Evolutionary conservation across 2,329 filamentous ascomycete genomes (phyloP), one percentile per base, ranked within the genome.

Genomic region (Bisporella sp.): DNA sequence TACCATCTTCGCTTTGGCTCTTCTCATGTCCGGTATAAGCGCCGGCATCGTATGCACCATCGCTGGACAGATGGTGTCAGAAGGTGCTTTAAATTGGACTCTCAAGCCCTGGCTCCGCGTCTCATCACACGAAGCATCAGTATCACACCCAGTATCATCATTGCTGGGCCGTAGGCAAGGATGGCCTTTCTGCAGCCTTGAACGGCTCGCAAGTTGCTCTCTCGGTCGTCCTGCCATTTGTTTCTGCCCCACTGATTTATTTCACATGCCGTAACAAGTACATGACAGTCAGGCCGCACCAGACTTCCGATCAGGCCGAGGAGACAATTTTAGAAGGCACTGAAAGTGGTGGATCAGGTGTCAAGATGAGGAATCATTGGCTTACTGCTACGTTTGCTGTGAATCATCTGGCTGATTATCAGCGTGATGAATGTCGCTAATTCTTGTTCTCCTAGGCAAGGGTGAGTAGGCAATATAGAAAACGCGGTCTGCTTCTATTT

Each of bases 21-120:
- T 95, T 1, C 76, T 95, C 0, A 78, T 95, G 1, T 91, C 85
- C 0, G 89, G 89, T 6, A 78, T 89, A 9, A 88, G 84, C 0
- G 89, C 89, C 0, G 89, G 89, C 5, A 88, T 95, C 35, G 85
- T 95, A 2, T 95, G 89, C 70, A 95, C 90, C 1, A 93, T 95
- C 58, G 80, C 89, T 0, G 89, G 89, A 0, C 89, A 95, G 66
- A 93, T 95, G 83, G 85, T 95, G 28, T 84, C 82, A 55, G 89
- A 95, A 66, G 89, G 89, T 5, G 87, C 89, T 54, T 67, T 95
- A 42, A 80, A 81, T 44, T 90, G 88, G 86, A 80, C 70, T 5
- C 68, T 91, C 32, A 75, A 75, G 54, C 89, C 89, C 0, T 95
- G 89, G 89, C 62, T 91, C 7, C 83, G 89, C n/a, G 89, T 8